Evolutionary conservation across 139 green algal species (phyloP).

Genomic region (Tetraselmis striata): DNA sequence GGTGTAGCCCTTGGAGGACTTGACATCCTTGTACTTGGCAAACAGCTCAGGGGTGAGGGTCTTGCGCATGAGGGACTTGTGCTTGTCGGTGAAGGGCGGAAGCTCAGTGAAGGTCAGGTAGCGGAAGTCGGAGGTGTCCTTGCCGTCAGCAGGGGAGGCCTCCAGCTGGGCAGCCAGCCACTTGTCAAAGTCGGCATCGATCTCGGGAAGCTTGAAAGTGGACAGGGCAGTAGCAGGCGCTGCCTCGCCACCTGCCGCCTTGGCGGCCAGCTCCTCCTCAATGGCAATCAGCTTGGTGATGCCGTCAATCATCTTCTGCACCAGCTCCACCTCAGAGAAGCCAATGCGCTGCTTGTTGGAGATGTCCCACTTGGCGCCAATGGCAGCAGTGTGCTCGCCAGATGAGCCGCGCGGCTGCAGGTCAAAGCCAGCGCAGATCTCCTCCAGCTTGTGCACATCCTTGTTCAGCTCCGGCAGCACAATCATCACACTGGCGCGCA

Average conservation of each 20-base stretch:
- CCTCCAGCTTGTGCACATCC: constrained; percentile 13
- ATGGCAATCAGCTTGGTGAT: constrained; percentile 17
- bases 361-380: constrained; percentile 12
- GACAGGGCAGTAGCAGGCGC: not conserved
- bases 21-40: constrained; percentile 10
- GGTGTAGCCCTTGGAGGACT: constrained; percentile 14
- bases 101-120: constrained; percentile 14
- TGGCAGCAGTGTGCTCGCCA: constrained; percentile 10
- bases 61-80: constrained; percentile 17
- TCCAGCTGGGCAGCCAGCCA: constrained; percentile 8
- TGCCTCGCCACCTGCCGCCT: not conserved
- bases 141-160: constrained; percentile 10
- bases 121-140: constrained; percentile 11
- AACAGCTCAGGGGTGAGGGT: constrained; percentile 12
- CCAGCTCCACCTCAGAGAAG: constrained; percentile 16
- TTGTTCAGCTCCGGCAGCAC: constrained; percentile 10
- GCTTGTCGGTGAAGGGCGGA: constrained; percentile 14
- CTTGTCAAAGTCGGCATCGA: constrained; percentile 4
- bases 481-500: constrained; percentile 16
- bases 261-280: constrained; percentile 14
- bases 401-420: constrained; percentile 13
- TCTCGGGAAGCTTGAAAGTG: not conserved
- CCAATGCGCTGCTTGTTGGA: constrained; percentile 19
- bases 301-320: constrained; percentile 17
- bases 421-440: constrained; percentile 10